These are phyloP conservation scores for Moniliophthora roreri DNA, from an alignment of 1,284 basidiomycete genomes.

Conservation along the genomic window DNA sequence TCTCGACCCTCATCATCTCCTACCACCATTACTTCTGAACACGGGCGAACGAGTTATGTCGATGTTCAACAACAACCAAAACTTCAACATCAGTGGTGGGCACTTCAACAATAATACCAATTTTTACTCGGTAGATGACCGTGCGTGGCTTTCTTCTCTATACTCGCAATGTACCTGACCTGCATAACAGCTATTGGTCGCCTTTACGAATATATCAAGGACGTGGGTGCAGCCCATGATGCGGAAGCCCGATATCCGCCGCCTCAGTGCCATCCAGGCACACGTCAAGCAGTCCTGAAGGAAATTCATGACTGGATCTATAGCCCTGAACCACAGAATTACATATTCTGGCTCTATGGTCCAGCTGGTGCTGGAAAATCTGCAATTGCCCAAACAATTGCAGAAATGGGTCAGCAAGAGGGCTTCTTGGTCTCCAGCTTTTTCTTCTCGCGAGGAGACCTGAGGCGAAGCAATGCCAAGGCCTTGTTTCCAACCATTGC, in stretches of 20 bases:
- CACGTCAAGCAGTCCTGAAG: constrained; percentile 12
- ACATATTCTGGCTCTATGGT: constrained; percentile 19
- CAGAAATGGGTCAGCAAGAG: constrained; percentile 5
- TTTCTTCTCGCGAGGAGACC: constrained; percentile 16
- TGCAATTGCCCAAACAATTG: constrained; percentile 19
- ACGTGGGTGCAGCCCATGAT: neutral
- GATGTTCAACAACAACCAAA: too few relatives aligned
- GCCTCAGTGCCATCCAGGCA: constrained; percentile 14
- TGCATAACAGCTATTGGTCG: neutral
- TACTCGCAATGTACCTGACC: too few relatives aligned
- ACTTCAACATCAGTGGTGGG: too few relatives aligned
- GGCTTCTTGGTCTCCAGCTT: constrained; percentile 17
- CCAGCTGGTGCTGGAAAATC: constrained; percentile 20
- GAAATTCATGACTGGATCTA: constrained; percentile 14
- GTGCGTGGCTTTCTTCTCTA: too few relatives aligned
- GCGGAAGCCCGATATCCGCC: constrained; percentile 5
- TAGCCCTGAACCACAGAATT: neutral
- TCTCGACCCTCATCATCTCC: too few relatives aligned
- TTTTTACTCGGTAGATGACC: too few relatives aligned
- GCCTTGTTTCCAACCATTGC: constrained; percentile 6
- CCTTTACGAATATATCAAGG: neutral
- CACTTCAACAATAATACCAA: too few relatives aligned
- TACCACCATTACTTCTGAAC: too few relatives aligned
- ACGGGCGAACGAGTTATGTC: too few relatives aligned
- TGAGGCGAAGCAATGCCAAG: constrained; percentile 2